phyloP scores from a whole-genome alignment of 768 basidiomycete species.

The Strobilomyces confusus region DNA sequence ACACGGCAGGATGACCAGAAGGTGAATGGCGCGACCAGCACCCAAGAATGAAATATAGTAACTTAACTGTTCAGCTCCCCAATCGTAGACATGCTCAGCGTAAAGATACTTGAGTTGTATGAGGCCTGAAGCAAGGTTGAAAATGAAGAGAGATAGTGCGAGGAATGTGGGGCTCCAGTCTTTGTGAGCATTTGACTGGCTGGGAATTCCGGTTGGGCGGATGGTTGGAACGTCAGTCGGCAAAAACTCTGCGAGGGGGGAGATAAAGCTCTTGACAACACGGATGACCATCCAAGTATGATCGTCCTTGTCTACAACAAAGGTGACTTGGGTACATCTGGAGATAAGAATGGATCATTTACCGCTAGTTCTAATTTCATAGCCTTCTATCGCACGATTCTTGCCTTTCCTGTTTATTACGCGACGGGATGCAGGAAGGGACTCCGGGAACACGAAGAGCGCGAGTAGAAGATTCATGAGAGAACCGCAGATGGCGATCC shows the following conservation, averaged over 20 bases:
- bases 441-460: conserved; percentile 58
- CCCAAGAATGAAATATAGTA: conserved; percentile 74
- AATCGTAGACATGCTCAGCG: conserved; percentile 65
- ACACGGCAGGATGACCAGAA: conserved; percentile 69
- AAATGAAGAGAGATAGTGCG: conserved; percentile 58
- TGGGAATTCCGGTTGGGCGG: conserved; percentile 52
- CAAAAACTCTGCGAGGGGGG: conserved; percentile 66
- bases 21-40: conserved; percentile 57
- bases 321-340: neutral
- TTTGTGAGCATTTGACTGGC: conserved; percentile 48
- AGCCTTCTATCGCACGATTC: conserved; percentile 21
- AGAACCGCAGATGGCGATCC: conserved; percentile 43
- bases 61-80: conserved; percentile 66
- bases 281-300: conserved; percentile 11
- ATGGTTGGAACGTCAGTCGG: conserved; percentile 47
- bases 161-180: conserved; percentile 77
- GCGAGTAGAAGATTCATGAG: conserved; percentile 55
- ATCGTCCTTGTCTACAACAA: neutral
- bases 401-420: conserved; percentile 29
- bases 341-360: conserved; percentile 5
- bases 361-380: conserved; percentile 9
- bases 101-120: conserved; percentile 78
- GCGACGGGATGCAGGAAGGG: conserved; percentile 34
- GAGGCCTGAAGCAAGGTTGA: conserved; percentile 65
- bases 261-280: conserved; percentile 45